Conservation (phyloP, 1,284 basidiomycete species). For the Melampsora americana region DNA sequence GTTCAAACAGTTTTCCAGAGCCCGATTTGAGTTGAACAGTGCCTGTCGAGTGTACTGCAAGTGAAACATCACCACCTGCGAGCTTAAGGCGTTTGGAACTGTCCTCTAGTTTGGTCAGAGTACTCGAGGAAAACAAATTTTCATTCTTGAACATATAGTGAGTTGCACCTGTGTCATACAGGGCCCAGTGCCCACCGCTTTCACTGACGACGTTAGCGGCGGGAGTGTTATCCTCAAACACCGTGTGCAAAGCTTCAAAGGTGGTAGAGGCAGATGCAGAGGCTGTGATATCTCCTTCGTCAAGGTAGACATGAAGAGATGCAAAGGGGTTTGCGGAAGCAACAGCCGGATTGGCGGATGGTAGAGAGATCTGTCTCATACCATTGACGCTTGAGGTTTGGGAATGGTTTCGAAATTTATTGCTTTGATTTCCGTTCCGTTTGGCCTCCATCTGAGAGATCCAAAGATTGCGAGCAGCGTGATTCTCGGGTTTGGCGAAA, state of each 20-base stretch:
- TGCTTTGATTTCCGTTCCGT: neutral
- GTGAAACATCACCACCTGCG: neutral
- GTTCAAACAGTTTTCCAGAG: neutral
- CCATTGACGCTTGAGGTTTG: neutral
- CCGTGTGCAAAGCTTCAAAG: neutral
- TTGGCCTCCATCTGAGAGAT: too few relatives aligned
- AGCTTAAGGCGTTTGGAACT: neutral
- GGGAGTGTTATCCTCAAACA: neutral
- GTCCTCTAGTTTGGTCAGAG: neutral
- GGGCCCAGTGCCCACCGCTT: neutral
- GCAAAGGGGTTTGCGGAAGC: neutral
- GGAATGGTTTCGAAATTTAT: neutral
- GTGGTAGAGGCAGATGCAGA: neutral
- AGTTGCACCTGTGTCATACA: too few relatives aligned
- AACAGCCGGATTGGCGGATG: neutral
- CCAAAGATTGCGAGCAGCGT: neutral
- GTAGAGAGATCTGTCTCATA: neutral
- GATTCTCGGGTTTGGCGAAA: neutral
- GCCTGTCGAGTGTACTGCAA: neutral
- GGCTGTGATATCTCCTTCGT: neutral
- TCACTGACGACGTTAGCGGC: neutral
- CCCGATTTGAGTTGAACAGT: neutral
- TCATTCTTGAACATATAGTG: conserved; percentile 25
- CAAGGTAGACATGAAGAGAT: neutral
- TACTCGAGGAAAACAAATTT: neutral